Base-by-base conservation (phyloP, 176 grass and related monocot species). In the Cocos nucifera region DNA sequence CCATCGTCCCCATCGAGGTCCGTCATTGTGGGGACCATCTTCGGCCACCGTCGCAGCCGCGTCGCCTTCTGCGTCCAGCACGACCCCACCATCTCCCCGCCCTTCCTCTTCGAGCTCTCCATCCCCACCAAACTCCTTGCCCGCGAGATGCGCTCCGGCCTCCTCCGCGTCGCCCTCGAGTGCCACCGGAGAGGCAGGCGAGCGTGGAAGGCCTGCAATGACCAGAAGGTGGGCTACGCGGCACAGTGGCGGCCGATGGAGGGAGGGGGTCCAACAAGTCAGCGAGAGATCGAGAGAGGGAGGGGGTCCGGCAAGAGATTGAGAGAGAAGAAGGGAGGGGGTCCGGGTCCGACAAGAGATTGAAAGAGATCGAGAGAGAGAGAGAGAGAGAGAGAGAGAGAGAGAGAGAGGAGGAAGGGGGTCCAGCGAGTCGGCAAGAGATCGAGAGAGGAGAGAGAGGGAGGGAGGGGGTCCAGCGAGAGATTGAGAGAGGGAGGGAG, bases 51-150 rank as follows among this genome's bases (percentile, higher is more conserved):
- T 24, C 10, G 61, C 2, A 71, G 71, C 3, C 25, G 32, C 71
- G 75, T 84, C 56, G 74, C 81, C 71, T 79, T 84, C 75, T 84
- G 81, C 71, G 81, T 84, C 65, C 81, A 84, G 75, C 81, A 75
- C 56, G 75, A 84, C 66, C 65, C 75, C 25, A n/a, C 81, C 56
- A 50, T 66, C 22, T 66, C 61, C 29, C 81, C 75, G 0, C 81
- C 81, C 23, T 84, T 84, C 66, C 81, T 84, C 71, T 84, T 84
- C 61, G 76, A 84, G 71, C 81, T 84, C 20, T 71, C 81, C 66
- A 72, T 84, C 19, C 60, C 65, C 10, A 84, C 74, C 70, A 50
- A 79, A 29, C 74, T 67, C 35, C 72, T 84, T 4, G 81, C 76
- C 0, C 4, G 49, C 56, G 81, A 84, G 81, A 79, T 84, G 76